These are phyloP conservation scores for Acer negundo DNA, from an alignment of 345 rosid genomes.

Conservation along the genomic window DNA sequence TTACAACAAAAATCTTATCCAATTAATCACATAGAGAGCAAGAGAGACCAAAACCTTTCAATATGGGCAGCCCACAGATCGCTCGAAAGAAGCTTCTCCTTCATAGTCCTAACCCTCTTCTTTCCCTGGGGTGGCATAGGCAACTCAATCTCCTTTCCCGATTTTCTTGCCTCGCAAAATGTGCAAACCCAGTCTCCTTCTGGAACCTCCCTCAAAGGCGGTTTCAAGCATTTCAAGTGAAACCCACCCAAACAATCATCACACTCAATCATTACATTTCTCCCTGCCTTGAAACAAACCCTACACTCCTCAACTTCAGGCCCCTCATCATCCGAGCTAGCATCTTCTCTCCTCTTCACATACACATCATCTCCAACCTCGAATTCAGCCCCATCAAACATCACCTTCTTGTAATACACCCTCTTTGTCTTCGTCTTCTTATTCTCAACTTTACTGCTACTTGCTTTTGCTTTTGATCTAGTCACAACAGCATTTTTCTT, in stretches of 20 bases:
- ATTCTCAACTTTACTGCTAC: conserved; percentile 12
- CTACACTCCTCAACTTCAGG: conserved; percentile 81
- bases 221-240: conserved; percentile 87
- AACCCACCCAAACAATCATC: conserved; percentile 90
- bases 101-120: conserved; percentile 62
- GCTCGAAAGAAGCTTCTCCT: conserved; percentile 88
- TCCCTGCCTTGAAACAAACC: conserved; percentile 71
- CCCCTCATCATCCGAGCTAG: conserved; percentile 62
- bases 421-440: conserved; percentile 39
- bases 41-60: conserved; percentile 54
- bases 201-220: conserved; percentile 73
- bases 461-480: conserved; percentile 16
- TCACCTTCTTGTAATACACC: conserved; percentile 69
- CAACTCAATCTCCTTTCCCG: conserved; percentile 48
- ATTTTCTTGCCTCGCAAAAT: conserved; percentile 62
- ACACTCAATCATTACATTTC: conserved; percentile 76
- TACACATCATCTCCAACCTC: conserved; percentile 81
- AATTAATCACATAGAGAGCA: background rate
- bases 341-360: conserved; percentile 81
- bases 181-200: conserved; percentile 91
- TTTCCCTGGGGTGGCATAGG: conserved; percentile 69
- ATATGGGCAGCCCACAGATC: conserved; percentile 85
- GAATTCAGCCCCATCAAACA: conserved; percentile 70
- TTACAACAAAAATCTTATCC: background rate
- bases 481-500: conserved; percentile 18